These are phyloP conservation scores for Beta macrorhiza DNA, from an alignment of 179 eudicot species.

Conservation along the genomic window DNA sequence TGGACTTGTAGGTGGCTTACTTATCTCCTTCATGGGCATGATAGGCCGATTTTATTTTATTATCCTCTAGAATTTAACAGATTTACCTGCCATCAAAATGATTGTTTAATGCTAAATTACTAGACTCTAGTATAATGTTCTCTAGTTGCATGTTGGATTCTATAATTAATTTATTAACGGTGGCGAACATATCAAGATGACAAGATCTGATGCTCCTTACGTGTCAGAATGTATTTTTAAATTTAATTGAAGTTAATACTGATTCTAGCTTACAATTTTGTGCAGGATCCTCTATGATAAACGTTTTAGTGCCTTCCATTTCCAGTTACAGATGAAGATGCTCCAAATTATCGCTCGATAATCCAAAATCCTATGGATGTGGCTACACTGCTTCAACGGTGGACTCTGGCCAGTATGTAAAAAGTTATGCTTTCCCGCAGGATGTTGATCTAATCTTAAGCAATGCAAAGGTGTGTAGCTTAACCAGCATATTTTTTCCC, in stretches of 20 bases:
- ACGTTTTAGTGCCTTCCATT: conserved; percentile 91
- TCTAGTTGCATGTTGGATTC: not conserved
- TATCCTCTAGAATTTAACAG: not conserved
- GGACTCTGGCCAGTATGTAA: conserved; percentile 80
- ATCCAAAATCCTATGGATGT: conserved; percentile 97
- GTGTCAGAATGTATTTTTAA: not conserved
- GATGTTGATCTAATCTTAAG: conserved; percentile 86
- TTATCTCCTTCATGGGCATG: not conserved
- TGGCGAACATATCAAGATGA: not conserved
- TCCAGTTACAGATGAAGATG: conserved; percentile 96
- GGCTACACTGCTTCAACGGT: conserved; percentile 84
- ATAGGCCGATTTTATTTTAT: not conserved
- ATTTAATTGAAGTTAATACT: not conserved
- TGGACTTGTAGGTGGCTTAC: not conserved
- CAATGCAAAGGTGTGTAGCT: conserved; percentile 76
- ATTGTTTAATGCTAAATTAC: not conserved
- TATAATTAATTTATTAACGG: not conserved
- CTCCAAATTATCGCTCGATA: conserved; percentile 88
- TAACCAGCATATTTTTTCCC: not conserved
- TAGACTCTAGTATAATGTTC: not conserved
- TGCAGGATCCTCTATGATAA: conserved; percentile 95
- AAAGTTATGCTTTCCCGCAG: conserved; percentile 69
- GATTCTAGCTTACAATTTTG: conserved; percentile 12
- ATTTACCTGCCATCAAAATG: not conserved
- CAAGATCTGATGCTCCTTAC: not conserved